Percentiles rank a stretch among this genome's conserved stretches.
Evolutionary conservation across 495 filamentous ascomycete genomes (phyloP).

Genomic region (Penicillium lagena): DNA sequence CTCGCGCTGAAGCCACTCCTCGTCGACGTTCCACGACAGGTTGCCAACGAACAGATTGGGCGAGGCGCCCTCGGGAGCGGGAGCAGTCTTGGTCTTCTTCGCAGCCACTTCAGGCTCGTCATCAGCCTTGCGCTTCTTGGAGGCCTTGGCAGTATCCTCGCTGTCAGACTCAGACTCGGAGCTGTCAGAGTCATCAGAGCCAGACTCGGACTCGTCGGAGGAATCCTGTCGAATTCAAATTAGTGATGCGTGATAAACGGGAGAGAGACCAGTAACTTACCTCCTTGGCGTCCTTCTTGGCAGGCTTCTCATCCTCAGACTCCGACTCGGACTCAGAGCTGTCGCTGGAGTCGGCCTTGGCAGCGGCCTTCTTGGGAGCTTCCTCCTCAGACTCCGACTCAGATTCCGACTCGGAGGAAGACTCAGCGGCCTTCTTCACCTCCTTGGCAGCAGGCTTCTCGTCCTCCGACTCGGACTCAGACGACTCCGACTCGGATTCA

Average conservation of each 20-base stretch:
- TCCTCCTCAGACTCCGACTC: conserved; percentile 27
- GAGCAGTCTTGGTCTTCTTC: conserved; percentile 84
- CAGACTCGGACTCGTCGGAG: conserved; percentile 23
- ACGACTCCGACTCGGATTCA: conserved; percentile 11
- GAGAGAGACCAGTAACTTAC: conserved; percentile 14
- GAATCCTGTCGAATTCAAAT: conserved; percentile 13
- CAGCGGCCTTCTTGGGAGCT: conserved; percentile 16
- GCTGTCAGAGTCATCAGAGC: conserved; percentile 26
- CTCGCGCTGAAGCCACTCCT: conserved; percentile 80
- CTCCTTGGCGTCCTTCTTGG: conserved; percentile 32
- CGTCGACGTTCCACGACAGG: conserved; percentile 91
- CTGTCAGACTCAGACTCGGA: conserved; percentile 32
- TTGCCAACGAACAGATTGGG: conserved; percentile 87
- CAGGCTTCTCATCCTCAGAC: conserved; percentile 26
- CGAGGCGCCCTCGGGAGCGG: conserved; percentile 53
- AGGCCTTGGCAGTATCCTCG: conserved; percentile 39
- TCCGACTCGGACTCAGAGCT: conserved; percentile 18
- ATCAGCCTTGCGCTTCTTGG: conserved; percentile 91
- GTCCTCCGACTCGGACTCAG: conserved; percentile 24
- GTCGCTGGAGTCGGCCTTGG: conserved; percentile 11
- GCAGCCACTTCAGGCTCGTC: conserved; percentile 51
- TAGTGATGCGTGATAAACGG: conserved; percentile 1
- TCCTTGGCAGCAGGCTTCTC: conserved; percentile 30
- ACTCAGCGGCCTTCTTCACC: conserved; percentile 27
- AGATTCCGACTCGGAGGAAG: conserved; percentile 32